Evolutionary conservation across 2,329 filamentous ascomycete species (phyloP).

Genomic region (Trichothecium roseum): DNA sequence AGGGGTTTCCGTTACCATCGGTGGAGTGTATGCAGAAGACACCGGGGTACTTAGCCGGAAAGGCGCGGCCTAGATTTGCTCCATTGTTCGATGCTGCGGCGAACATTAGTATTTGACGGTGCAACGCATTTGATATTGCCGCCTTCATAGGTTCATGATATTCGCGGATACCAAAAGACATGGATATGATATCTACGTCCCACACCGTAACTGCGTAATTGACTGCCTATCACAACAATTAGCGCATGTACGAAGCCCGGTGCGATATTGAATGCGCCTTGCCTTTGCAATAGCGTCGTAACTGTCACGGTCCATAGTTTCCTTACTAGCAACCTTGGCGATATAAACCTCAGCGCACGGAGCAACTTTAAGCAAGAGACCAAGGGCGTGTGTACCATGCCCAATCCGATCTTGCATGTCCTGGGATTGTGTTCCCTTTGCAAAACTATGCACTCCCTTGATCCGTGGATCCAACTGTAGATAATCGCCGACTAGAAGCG

Average conservation of each 20-base stretch:
- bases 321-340: conserved; percentile 3
- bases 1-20: conserved; percentile 6
- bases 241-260: neutral
- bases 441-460: conserved; percentile 2
- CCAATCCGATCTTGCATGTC: conserved; percentile 2
- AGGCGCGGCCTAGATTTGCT: conserved; percentile 5
- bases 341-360: conserved; percentile 5
- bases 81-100: conserved; percentile 9
- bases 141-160: conserved; percentile 1
- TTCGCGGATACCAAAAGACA: conserved; percentile 10
- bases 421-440: neutral
- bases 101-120: conserved; percentile 6
- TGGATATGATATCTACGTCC: conserved; percentile 11
- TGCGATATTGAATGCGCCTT: neutral
- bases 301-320: neutral
- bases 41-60: conserved; percentile 4
- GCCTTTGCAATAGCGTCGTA: conserved; percentile 1
- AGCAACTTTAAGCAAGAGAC: conserved; percentile 5
- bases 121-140: conserved; percentile 1
- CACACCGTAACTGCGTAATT: conserved; percentile 4
- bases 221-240: conserved; percentile 7
- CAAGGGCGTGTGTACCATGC: conserved; percentile 4
- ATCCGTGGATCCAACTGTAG: conserved; percentile 1
- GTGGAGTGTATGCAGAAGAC: conserved; percentile 11
- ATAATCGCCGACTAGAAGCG: neutral